phyloP scores from a whole-genome alignment of 768 basidiomycete species.

The Auricularia sp. region DNA sequence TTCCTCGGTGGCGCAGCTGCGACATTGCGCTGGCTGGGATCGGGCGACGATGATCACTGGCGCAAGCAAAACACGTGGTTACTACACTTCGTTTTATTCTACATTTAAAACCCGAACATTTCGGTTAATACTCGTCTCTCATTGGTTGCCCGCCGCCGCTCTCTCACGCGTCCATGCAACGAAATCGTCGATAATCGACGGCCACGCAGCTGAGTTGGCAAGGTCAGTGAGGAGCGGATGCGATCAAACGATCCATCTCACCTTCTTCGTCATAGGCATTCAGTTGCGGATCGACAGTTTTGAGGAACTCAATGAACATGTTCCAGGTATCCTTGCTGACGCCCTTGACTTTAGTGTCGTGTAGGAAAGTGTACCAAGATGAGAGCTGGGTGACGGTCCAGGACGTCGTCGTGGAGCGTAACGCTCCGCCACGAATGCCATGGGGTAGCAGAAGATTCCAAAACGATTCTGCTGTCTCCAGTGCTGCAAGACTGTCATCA shows the following conservation, averaged over 20 bases:
- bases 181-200: slow-evolving; percentile 78
- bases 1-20: not conserved
- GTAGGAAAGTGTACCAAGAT: slow-evolving; percentile 76
- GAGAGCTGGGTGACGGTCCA: slow-evolving; percentile 55
- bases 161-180: slow-evolving; percentile 50
- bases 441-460: slow-evolving; percentile 71
- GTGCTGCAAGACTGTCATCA: slow-evolving; percentile 27
- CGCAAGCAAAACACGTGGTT: too few relatives aligned
- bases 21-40: too few relatives aligned
- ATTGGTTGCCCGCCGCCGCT: not conserved
- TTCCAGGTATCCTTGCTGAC: slow-evolving; percentile 85
- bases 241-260: slow-evolving; percentile 19
- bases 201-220: slow-evolving; percentile 62
- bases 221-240: not conserved
- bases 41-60: too few relatives aligned
- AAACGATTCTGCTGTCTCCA: slow-evolving; percentile 59
- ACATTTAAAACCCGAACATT: too few relatives aligned
- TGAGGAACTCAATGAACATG: slow-evolving; percentile 78
- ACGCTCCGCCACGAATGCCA: slow-evolving; percentile 57
- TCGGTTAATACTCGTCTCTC: too few relatives aligned
- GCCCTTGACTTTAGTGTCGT: slow-evolving; percentile 55
- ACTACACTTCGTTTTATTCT: too few relatives aligned
- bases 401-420: slow-evolving; percentile 38
- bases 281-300: slow-evolving; percentile 64
- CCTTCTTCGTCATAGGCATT: slow-evolving; percentile 69